Percentiles rank a stretch among this genome's conserved stretches.
These are phyloP conservation scores for Leccinum obscurum DNA, from an alignment of 768 basidiomycete species.

Conservation along the genomic window DNA sequence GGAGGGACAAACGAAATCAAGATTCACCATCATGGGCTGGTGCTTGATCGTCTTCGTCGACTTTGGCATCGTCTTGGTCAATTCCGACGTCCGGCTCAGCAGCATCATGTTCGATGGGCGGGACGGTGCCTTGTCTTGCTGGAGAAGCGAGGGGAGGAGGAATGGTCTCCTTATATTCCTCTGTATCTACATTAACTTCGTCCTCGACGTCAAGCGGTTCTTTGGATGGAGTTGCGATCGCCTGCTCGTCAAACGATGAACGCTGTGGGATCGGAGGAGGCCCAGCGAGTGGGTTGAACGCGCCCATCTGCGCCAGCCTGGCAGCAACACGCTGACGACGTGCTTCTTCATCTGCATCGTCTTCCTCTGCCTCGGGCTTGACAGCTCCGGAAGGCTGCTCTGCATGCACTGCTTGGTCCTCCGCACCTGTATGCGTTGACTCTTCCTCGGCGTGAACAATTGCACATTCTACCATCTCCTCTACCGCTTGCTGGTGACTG, in stretches of 20 bases:
- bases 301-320: conserved; percentile 60
- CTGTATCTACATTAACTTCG: conserved; percentile 25
- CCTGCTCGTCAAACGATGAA: conserved; percentile 15
- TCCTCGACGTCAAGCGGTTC: conserved; percentile 22
- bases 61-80: conserved; percentile 18
- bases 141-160: conserved; percentile 23
- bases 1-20: conserved; percentile 30
- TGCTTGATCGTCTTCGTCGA: conserved; percentile 17
- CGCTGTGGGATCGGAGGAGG: conserved; percentile 29
- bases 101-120: background rate
- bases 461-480: conserved; percentile 10
- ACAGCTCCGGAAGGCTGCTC: conserved; percentile 3
- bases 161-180: conserved; percentile 25
- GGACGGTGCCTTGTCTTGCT: conserved; percentile 22
- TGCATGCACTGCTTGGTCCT: conserved; percentile 3
- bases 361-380: conserved; percentile 43
- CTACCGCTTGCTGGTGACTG: conserved; percentile 17
- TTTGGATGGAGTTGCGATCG: background rate
- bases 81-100: conserved; percentile 16
- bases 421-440: conserved; percentile 3
- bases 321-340: conserved; percentile 61
- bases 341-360: conserved; percentile 53
- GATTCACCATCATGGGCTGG: conserved; percentile 42
- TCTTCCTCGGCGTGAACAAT: conserved; percentile 1
- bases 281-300: conserved; percentile 53